Evolutionary conservation across 345 rosid species (phyloP), one percentile per base, ranked within the genome.

Genomic region (Toxicodendron radicans): DNA sequence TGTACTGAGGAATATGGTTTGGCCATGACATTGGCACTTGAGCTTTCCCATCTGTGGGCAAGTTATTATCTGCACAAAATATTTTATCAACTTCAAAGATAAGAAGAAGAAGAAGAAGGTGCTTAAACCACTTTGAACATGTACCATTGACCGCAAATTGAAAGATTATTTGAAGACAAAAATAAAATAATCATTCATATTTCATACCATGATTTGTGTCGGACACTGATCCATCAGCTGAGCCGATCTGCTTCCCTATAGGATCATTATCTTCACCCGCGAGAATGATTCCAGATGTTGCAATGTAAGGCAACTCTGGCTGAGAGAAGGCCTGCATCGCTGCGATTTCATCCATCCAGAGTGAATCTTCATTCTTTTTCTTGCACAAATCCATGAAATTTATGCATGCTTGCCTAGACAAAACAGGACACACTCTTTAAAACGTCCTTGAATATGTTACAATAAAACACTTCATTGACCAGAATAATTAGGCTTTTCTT

Each of bases 341-440:
- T 0, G 97, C 94, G 65, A 95, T 83, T 80, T 95, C 98, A 75
- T 91, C 95, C 79, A 91, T 88, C 99, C 99, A 95, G 60, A 87
- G 87, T 71, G 91, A 85, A 79, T 95, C 99, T 83, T 93, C 93
- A 48, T 90, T 93, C 94, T 95, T 95, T 82, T 86, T 87, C 88
- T 91, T 91, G 93, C n/a, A n/a, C n/a, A 95, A 80, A 51, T 93
- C 92, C 79, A 88, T 58, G 83, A 93, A 95, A 83, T 89, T 89
- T 57, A 90, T 60, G 86, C 99, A 95, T 58, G 99, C 99, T 85
- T 91, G 92, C 89, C 98, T 95, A 78, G 41, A 66, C n/a, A 53
- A 74, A 75, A 68, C 45, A 46, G 48, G 49, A 59, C 13, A 70
- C 2, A 66, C 43, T 68, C 53, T 30, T 58, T 63, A 57, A 48